Conservation (phyloP, 805 yeast species). For the Wickerhamiella alocasiicola region DNA sequence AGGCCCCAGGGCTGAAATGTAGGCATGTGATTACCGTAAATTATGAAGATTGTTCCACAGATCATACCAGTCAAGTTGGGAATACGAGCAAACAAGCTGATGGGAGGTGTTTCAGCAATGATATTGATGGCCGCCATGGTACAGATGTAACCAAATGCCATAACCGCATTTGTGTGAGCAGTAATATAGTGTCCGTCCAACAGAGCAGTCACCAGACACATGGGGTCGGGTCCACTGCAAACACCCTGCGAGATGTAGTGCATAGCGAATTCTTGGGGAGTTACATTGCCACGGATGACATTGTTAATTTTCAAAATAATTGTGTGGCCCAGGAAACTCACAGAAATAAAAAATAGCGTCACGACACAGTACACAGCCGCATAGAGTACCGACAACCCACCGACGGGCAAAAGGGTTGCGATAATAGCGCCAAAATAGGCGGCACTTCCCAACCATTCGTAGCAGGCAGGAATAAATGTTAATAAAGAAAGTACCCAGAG, state of each 20-base stretch:
- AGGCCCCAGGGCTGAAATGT: slow-evolving; percentile 19
- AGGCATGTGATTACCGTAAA: slow-evolving; percentile 20
- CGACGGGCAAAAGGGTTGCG: slow-evolving; percentile 21
- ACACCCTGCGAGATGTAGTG: slow-evolving; percentile 16
- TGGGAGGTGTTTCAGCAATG: slow-evolving; percentile 10
- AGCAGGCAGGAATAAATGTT: slow-evolving; percentile 14
- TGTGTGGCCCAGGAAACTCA: slow-evolving; percentile 18
- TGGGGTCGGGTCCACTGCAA: slow-evolving; percentile 16
- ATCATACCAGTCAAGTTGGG: slow-evolving; percentile 23
- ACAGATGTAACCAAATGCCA: slow-evolving; percentile 20
- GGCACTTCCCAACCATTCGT: slow-evolving; percentile 22
- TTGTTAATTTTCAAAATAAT: slow-evolving; percentile 21
- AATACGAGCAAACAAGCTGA: slow-evolving; percentile 16
- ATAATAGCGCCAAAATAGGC: slow-evolving; percentile 21
- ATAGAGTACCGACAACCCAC: slow-evolving; percentile 20
- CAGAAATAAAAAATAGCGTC: slow-evolving; percentile 13
- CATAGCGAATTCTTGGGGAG: slow-evolving; percentile 11
- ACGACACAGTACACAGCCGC: slow-evolving; percentile 16
- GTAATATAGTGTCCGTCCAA: slow-evolving; percentile 20
- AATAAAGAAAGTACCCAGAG: slow-evolving; percentile 22
- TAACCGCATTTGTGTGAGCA: slow-evolving; percentile 18
- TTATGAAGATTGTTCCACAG: slow-evolving; percentile 16
- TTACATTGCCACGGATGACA: slow-evolving; percentile 19
- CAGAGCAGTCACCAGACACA: slow-evolving; percentile 17
- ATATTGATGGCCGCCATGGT: slow-evolving; percentile 17